Evolutionary conservation across 2,329 filamentous ascomycete species (phyloP).

Genomic region (Xylaria hypoxylon): DNA sequence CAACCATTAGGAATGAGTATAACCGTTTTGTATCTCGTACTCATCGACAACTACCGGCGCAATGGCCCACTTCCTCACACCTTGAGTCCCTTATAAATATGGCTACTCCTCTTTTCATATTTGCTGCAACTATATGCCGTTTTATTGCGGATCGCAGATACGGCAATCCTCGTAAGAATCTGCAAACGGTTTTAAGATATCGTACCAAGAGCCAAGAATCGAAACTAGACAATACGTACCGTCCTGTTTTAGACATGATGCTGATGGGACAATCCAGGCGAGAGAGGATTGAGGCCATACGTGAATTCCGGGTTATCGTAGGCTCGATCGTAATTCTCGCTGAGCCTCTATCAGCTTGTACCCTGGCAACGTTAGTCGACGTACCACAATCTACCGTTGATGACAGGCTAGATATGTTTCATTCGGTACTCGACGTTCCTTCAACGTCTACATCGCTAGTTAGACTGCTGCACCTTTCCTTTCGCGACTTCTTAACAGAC

Average conservation of each 20-base stretch:
- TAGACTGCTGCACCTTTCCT: slow-evolving; percentile 24
- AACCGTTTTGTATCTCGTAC: slow-evolving; percentile 20
- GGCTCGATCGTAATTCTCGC: slow-evolving; percentile 29
- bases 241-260: slow-evolving; percentile 28
- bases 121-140: slow-evolving; percentile 47
- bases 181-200: slow-evolving; percentile 24
- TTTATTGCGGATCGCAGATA: slow-evolving; percentile 38
- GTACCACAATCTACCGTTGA: slow-evolving; percentile 2
- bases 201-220: slow-evolving; percentile 18
- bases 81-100: slow-evolving; percentile 35
- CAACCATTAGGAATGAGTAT: slow-evolving; percentile 45
- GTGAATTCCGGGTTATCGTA: slow-evolving; percentile 20
- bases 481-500: slow-evolving; percentile 33
- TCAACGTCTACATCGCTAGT: not conserved
- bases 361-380: slow-evolving; percentile 20
- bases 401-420: slow-evolving; percentile 12
- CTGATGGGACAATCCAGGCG: not conserved
- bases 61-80: slow-evolving; percentile 49
- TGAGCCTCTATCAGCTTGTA: slow-evolving; percentile 16
- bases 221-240: slow-evolving; percentile 29
- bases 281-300: not conserved
- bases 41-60: slow-evolving; percentile 26
- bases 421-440: slow-evolving; percentile 32
- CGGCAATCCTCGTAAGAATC: slow-evolving; percentile 13
- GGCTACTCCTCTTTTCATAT: slow-evolving; percentile 49